A percentile compares a stretch with the other conserved stretches of the same genome.
Evolutionary conservation across 1,284 basidiomycete genomes (phyloP).

Genomic region (Mycena citricolor): DNA sequence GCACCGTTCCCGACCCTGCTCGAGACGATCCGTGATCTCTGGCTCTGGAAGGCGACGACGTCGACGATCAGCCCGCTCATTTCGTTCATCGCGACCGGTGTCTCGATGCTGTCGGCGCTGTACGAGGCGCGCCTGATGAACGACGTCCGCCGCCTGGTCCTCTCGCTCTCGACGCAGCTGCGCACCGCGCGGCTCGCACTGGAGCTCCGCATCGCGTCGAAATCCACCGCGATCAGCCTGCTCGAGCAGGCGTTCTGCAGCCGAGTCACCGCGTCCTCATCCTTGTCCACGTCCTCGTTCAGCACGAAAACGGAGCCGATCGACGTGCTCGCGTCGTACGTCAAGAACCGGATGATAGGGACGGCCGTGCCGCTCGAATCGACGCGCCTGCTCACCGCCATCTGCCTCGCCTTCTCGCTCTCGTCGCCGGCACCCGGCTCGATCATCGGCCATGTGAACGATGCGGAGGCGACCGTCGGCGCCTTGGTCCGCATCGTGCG

Average conservation of each 20-base stretch:
- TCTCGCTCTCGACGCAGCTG: constrained; percentile 67
- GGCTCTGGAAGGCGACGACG: constrained; percentile 69
- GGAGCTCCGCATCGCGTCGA: constrained; percentile 55
- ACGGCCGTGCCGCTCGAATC: constrained; percentile 60
- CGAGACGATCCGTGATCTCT: constrained; percentile 61
- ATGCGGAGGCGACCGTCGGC: constrained; percentile 66
- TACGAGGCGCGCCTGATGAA: constrained; percentile 62
- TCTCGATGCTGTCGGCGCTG: constrained; percentile 57
- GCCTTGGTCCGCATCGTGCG: constrained; percentile 64
- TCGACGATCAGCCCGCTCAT: constrained; percentile 77
- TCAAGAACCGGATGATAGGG: constrained; percentile 63
- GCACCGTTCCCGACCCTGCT: constrained; percentile 58
- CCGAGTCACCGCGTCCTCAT: constrained; percentile 49
- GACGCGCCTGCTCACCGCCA: constrained; percentile 61
- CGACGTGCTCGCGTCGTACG: constrained; percentile 66
- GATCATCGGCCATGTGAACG: constrained; percentile 70
- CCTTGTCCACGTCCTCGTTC: constrained; percentile 47
- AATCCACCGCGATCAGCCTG: constrained; percentile 52
- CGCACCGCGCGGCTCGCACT: constrained; percentile 61
- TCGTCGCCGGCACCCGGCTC: constrained; percentile 60
- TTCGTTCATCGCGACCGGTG: constrained; percentile 61
- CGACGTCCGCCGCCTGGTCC: constrained; percentile 69
- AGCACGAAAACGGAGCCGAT: constrained; percentile 57
- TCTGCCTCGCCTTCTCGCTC: constrained; percentile 65
- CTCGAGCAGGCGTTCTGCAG: constrained; percentile 75